Evolutionary conservation across 345 rosid species (phyloP).

Genomic region (Populus alba): DNA sequence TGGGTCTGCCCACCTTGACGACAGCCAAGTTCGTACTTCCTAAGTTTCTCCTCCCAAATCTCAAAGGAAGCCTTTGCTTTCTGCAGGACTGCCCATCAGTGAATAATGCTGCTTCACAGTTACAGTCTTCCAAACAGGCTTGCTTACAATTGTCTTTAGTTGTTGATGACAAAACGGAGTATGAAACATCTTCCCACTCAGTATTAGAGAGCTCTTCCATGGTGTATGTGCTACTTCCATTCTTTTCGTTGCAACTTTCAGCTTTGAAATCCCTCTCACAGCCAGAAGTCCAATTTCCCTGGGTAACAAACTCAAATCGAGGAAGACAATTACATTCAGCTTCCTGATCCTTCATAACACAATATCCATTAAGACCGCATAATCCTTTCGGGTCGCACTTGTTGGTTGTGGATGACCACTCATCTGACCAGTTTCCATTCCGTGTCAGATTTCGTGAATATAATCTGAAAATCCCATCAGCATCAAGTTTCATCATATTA

Average conservation of each 20-base stretch:
- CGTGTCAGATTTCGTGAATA: constrained; percentile 3
- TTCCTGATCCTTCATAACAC: not conserved
- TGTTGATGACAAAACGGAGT: not conserved
- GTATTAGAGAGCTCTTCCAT: constrained; percentile 9
- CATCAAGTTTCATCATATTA: constrained; percentile 9
- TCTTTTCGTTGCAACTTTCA: constrained; percentile 7
- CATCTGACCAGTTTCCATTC: not conserved
- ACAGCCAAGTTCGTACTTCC: constrained; percentile 4
- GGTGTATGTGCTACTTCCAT: not conserved
- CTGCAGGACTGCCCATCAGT: not conserved
- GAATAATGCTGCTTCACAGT: constrained; percentile 31
- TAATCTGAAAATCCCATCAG: constrained; percentile 19
- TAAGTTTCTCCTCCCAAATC: constrained; percentile 4
- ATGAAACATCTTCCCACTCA: constrained; percentile 13
- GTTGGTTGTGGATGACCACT: not conserved
- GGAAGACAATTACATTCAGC: constrained; percentile 17
- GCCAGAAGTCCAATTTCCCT: constrained; percentile 15
- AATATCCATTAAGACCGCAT: constrained; percentile 31
- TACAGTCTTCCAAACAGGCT: constrained; percentile 28
- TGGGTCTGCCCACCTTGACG: constrained; percentile 13
- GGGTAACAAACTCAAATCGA: constrained; percentile 8
- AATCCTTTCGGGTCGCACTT: constrained; percentile 3
- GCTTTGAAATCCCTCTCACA: constrained; percentile 19
- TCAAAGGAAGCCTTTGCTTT: constrained; percentile 31
- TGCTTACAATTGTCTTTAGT: constrained; percentile 8